Conservation (phyloP, 148 eudicot species). For the Chenopodium berlandieri region DNA sequence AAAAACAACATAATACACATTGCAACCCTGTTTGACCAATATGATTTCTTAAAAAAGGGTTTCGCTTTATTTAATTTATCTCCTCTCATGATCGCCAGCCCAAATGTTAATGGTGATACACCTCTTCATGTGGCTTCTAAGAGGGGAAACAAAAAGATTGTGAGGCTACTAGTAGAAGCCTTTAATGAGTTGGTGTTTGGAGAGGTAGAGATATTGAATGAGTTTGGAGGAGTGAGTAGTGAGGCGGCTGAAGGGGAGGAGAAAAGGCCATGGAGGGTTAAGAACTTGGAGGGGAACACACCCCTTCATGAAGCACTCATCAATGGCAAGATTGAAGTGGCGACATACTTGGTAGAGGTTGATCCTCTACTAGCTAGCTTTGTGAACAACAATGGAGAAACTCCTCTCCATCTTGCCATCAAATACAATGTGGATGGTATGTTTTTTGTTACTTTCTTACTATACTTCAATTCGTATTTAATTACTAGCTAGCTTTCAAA, state of each 20-base stretch:
- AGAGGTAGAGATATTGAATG: neutral
- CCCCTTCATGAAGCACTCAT: conserved; percentile 20
- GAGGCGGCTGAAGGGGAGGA: neutral
- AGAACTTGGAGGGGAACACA: conserved; percentile 14
- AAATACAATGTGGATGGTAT: conserved; percentile 17
- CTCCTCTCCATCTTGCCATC: conserved; percentile 26
- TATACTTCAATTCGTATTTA: too few relatives aligned
- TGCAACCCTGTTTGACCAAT: neutral
- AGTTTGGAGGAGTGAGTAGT: neutral
- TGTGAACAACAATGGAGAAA: conserved; percentile 6
- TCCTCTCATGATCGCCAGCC: neutral
- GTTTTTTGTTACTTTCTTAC: neutral
- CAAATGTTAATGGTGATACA: conserved; percentile 4
- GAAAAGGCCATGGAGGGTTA: conserved; percentile 9
- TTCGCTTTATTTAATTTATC: neutral
- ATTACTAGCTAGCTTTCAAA: too few relatives aligned
- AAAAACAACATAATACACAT: conserved; percentile 13
- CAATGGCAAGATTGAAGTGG: conserved; percentile 15
- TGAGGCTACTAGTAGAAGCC: conserved; percentile 10
- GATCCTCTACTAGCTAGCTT: conserved; percentile 4
- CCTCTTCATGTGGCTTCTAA: conserved; percentile 23
- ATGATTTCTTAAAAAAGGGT: neutral
- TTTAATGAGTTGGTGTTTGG: neutral
- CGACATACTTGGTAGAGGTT: neutral
- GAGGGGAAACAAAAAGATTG: conserved; percentile 7